These are phyloP conservation scores for Prinsepia uniflora DNA, from an alignment of 306 rosid species.

Conservation along the genomic window DNA sequence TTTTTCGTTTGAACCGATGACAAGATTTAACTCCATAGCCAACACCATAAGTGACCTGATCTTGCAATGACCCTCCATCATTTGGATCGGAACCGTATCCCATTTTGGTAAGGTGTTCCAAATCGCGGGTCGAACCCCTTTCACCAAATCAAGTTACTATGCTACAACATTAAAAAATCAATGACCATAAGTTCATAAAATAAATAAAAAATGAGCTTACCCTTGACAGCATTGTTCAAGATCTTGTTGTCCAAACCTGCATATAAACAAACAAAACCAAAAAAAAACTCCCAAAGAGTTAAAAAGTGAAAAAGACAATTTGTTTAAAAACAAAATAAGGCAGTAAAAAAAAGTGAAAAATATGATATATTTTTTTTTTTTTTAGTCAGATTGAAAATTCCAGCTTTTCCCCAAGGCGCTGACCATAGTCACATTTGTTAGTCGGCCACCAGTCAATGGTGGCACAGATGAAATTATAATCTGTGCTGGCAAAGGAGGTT, in stretches of 20 bases:
- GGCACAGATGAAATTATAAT: conserved; percentile 58
- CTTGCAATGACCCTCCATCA: conserved; percentile 74
- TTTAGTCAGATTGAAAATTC: conserved; percentile 47
- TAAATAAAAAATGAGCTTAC: conserved; percentile 20
- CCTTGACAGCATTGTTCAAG: conserved; percentile 48
- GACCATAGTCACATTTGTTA: conserved; percentile 48
- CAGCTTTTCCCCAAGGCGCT: conserved; percentile 58
- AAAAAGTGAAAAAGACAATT: not conserved
- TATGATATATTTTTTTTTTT: too few relatives aligned
- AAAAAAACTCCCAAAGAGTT: not conserved
- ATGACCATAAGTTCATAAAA: not conserved
- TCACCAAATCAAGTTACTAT: too few relatives aligned
- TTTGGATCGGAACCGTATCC: too few relatives aligned
- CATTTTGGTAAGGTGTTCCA: too few relatives aligned
- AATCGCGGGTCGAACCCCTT: too few relatives aligned
- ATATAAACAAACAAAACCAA: not conserved
- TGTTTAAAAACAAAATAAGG: not conserved
- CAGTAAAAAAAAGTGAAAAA: not conserved
- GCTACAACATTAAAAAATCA: not conserved
- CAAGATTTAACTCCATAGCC: conserved; percentile 27
- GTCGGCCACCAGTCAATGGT: conserved; percentile 76
- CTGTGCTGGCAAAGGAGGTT: conserved; percentile 42
- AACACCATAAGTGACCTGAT: conserved; percentile 48
- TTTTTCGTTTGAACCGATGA: conserved; percentile 17
- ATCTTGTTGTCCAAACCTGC: conserved; percentile 48